Evolutionary conservation across 73 alveolate species (phyloP).

Genomic region (Stentor roeselii): DNA sequence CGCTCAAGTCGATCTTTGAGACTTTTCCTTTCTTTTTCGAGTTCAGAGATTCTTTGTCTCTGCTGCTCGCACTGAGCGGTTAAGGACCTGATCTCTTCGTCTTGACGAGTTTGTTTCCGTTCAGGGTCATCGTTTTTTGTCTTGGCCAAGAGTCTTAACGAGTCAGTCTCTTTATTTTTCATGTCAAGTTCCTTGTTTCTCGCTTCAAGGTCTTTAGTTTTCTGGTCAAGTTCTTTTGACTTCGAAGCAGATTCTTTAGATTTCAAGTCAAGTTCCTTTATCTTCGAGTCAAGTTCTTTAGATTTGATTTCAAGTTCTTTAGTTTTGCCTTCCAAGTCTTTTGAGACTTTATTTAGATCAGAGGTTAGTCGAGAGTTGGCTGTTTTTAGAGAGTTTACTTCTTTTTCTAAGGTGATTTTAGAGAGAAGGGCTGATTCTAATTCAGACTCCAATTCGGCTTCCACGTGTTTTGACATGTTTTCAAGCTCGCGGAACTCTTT

Average conservation of each 20-base stretch:
- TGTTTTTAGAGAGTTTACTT: too few relatives aligned
- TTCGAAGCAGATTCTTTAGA: not conserved
- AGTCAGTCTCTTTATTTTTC: not conserved
- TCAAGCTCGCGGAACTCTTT: not conserved
- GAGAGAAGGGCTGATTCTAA: not conserved
- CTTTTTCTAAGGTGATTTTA: not conserved
- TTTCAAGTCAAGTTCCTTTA: not conserved
- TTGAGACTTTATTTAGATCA: too few relatives aligned
- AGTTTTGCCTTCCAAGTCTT: too few relatives aligned
- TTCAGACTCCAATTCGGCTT: not conserved
- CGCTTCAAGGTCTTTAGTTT: not conserved
- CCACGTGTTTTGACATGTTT: not conserved
- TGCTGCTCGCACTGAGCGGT: not conserved
- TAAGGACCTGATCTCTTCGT: not conserved
- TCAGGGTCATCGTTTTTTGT: not conserved
- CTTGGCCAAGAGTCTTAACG: not conserved
- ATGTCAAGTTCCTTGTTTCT: not conserved
- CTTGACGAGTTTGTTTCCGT: not conserved
- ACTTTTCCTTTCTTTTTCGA: not conserved
- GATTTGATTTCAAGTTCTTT: not conserved
- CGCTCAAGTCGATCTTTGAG: not conserved
- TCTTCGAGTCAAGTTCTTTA: too few relatives aligned
- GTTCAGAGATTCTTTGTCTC: not conserved
- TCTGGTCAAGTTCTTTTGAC: not conserved
- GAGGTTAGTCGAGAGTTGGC: too few relatives aligned